Percentiles rank a stretch among this genome's conserved stretches.
These are phyloP conservation scores for Croton laevigatus DNA, from an alignment of 441 rosid genomes.

Conservation along the genomic window DNA sequence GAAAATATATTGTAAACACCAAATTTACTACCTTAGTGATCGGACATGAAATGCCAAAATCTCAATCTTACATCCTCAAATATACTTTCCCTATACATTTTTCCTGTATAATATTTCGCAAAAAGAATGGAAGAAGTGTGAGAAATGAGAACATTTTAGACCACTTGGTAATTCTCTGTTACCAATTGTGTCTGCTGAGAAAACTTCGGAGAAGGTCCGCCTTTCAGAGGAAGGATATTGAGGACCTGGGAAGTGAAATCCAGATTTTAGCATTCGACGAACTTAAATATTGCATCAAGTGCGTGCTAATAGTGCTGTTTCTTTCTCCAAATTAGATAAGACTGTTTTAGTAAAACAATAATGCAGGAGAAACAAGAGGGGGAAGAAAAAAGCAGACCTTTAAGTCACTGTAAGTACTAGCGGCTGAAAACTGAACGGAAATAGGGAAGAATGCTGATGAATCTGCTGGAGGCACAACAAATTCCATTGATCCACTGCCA, in stretches of 20 bases:
- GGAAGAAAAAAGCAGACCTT: conserved; percentile 48
- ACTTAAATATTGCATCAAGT: too few species aligned
- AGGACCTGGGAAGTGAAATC: conserved; percentile 47
- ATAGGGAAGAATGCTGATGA: conserved; percentile 91
- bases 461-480: conserved; percentile 95
- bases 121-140: too few species aligned
- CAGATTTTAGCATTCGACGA: not conserved
- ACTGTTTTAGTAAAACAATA: too few species aligned
- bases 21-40: too few species aligned
- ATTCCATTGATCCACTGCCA: conserved; percentile 97
- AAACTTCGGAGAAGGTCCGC: conserved; percentile 77
- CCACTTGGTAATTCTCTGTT: conserved; percentile 76
- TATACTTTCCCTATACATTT: too few species aligned
- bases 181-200: conserved; percentile 76
- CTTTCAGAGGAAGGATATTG: conserved; percentile 71
- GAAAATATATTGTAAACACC: too few species aligned
- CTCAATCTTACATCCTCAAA: too few species aligned
- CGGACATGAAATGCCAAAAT: too few species aligned
- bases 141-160: conserved; percentile 27
- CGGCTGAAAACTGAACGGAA: conserved; percentile 78
- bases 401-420: conserved; percentile 77
- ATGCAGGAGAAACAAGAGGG: not conserved
- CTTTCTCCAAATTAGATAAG: too few species aligned
- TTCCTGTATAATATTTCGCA: too few species aligned
- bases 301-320: too few species aligned